Conservation (phyloP, 495 filamentous ascomycete species). For the Bathelium albidoporum region DNA sequence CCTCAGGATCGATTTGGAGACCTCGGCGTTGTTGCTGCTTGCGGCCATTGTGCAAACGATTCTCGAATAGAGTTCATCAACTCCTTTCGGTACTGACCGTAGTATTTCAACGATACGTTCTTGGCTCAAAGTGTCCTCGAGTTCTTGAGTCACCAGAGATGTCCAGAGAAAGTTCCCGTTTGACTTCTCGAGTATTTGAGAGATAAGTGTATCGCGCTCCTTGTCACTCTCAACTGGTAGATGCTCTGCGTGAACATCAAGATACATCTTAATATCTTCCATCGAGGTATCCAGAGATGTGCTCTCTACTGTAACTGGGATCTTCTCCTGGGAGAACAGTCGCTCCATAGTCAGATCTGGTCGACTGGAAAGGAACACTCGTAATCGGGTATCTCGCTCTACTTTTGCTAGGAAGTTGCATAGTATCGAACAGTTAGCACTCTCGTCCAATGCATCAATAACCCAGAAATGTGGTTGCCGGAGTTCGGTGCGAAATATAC, state of each 20-base stretch:
- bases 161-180: neutral
- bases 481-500: neutral
- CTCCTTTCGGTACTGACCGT: neutral
- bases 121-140: neutral
- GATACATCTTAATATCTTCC: neutral
- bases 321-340: too few species aligned
- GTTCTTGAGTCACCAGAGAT: neutral
- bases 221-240: neutral
- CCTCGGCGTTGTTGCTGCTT: neutral
- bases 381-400: neutral
- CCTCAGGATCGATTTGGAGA: conserved; percentile 3
- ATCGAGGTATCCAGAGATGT: neutral
- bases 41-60: neutral
- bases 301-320: neutral
- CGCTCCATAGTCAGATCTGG: too few species aligned
- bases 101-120: neutral
- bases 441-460: neutral
- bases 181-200: neutral
- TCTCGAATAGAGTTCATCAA: neutral
- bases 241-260: neutral
- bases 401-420: neutral
- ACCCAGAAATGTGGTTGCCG: neutral
- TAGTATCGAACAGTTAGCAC: neutral
- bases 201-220: neutral
- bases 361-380: neutral